Base-by-base conservation (phyloP, 2,329 filamentous ascomycete genomes). In the Fusarium albosuccineum region DNA sequence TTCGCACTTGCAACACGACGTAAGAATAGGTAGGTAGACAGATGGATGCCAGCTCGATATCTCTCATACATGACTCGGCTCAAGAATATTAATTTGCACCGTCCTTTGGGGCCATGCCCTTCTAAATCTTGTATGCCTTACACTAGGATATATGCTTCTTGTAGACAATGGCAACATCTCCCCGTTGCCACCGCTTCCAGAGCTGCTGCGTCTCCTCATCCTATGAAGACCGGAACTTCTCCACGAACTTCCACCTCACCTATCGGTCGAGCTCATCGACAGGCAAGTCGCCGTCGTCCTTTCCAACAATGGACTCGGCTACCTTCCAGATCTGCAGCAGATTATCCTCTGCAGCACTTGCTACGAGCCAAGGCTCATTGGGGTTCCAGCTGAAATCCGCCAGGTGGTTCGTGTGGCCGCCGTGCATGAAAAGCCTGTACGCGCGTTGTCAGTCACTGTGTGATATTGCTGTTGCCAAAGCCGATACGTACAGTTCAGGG, bases 351-450 rank as follows among this genome's bases (percentile, higher is more conserved):
- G 95, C 96, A 14, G 96, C 94, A 64, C 92, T 97, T 78, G 94
- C 94, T 70, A 99, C 92, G 57, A 97, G 88, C 97, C 97, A 99
- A 5, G 95, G 94, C 74, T 97, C 94, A 77, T 97, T 97, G 71
- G 89, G 89, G 80, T 99, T 99, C 95, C 95, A 99, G 81, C 92
- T 95, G 76, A 99, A 99, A 80, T 99, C 97, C 36, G 93, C 94
- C 64, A 99, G 89, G 70, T 97, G 92, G 81, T 97, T 97, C 10
- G 96, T 99, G 82, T 99, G 97, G 33, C 96, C 96, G 64, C 96
- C 96, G 75, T 99, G 96, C 94, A 99, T 98, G 81, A 99, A 99
- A 2, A 99, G 83, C 46, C 92, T 94, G 61, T 6, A 40, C 54
- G 34, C 6, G 26, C 5, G 39, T 62, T 46, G 68, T 76, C 68